A percentile compares a stretch with the other conserved stretches of the same genome.
phyloP scores from a whole-genome alignment of 495 filamentous ascomycete genomes.

The Stereocaulon alpinum region DNA sequence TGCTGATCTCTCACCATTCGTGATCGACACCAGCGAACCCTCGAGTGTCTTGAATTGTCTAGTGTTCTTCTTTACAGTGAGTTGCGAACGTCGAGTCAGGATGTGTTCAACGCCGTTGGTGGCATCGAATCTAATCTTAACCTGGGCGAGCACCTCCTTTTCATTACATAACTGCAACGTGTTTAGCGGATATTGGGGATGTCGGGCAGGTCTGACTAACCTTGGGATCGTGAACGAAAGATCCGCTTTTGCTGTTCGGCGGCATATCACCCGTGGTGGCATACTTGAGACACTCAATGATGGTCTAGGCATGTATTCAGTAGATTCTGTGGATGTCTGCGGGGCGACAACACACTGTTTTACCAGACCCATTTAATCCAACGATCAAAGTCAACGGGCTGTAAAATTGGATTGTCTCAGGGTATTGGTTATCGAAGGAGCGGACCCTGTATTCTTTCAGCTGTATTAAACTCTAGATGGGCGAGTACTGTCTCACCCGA shows the following conservation, averaged over 20 bases:
- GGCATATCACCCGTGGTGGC: slow-evolving; percentile 89
- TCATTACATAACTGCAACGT: slow-evolving; percentile 60
- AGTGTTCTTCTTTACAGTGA: slow-evolving; percentile 73
- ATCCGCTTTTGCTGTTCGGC: slow-evolving; percentile 85
- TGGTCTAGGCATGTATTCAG: slow-evolving; percentile 46
- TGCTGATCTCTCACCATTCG: slow-evolving; percentile 66
- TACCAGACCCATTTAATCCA: slow-evolving; percentile 92
- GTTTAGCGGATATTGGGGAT: slow-evolving; percentile 5
- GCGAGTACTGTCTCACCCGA: slow-evolving; percentile 44
- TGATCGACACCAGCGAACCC: slow-evolving; percentile 57
- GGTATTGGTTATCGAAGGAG: slow-evolving; percentile 71
- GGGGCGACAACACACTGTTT: slow-evolving; percentile 48
- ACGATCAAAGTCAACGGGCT: slow-evolving; percentile 91
- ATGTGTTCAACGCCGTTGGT: slow-evolving; percentile 69
- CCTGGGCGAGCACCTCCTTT: slow-evolving; percentile 82
- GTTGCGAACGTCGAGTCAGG: slow-evolving; percentile 67
- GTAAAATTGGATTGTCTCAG: slow-evolving; percentile 79
- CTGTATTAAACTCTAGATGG: background rate
- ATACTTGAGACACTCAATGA: slow-evolving; percentile 99
- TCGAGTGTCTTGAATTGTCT: slow-evolving; percentile 68
- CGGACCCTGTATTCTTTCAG: slow-evolving; percentile 51
- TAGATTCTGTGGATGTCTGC: background rate
- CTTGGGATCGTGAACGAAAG: slow-evolving; percentile 95
- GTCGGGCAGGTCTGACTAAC: slow-evolving; percentile 28
- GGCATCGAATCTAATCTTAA: slow-evolving; percentile 76